Percentiles rank a stretch among this genome's conserved stretches.
Conservation (phyloP, 345 rosid species). For the Firmiana major region DNA sequence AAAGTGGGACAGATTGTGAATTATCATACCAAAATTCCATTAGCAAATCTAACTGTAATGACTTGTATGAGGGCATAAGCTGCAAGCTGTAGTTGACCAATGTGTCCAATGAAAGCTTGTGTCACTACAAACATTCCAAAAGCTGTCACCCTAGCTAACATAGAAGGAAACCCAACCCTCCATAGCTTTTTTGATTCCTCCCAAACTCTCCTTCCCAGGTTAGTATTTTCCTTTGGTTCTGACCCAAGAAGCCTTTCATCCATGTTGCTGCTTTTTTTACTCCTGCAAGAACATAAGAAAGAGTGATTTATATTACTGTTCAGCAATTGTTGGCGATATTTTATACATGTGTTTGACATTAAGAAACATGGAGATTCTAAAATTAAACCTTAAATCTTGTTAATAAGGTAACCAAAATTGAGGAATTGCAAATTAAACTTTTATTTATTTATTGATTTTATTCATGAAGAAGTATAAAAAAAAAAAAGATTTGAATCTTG, state of each 20-base stretch:
- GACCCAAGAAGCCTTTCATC: conserved; percentile 13
- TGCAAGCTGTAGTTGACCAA: conserved; percentile 39
- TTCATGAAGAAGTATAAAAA: no score
- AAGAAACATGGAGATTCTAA: no score
- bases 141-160: conserved; percentile 36
- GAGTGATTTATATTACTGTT: not conserved
- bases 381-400: no score
- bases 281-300: not conserved
- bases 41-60: conserved; percentile 45
- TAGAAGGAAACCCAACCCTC: conserved; percentile 50
- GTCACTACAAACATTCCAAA: conserved; percentile 54
- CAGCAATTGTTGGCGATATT: no score
- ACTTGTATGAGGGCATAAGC: conserved; percentile 61
- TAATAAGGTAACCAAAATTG: no score
- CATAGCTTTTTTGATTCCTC: conserved; percentile 41
- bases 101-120: conserved; percentile 57
- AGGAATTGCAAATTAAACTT: no score
- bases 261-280: not conserved
- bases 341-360: no score
- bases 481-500: no score
- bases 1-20: not conserved
- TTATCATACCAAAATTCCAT: conserved; percentile 44
- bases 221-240: conserved; percentile 8
- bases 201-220: conserved; percentile 35
- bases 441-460: no score